Evolutionary conservation across 768 basidiomycete species (phyloP).

Genomic region (Pleurotus citrinopileatus): DNA sequence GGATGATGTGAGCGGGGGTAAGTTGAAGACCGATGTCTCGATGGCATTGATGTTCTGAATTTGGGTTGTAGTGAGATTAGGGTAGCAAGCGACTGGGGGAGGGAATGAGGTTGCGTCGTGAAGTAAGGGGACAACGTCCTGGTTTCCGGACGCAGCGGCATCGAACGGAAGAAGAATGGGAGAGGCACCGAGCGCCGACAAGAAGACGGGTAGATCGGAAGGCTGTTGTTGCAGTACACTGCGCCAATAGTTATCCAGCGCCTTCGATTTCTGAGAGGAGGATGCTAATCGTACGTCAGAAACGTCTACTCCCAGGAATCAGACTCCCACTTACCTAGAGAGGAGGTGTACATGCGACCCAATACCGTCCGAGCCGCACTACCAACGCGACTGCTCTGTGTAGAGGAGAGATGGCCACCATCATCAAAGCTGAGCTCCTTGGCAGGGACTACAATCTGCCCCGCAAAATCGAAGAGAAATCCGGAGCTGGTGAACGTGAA

Average conservation of each 20-base stretch:
- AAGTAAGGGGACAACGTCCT: conserved; percentile 36
- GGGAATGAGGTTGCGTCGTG: conserved; percentile 48
- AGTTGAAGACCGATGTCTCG: conserved; percentile 50
- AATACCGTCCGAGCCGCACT: conserved; percentile 34
- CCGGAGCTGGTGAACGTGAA: conserved; percentile 47
- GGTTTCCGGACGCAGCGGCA: conserved; percentile 33
- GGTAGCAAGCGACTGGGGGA: conserved; percentile 60
- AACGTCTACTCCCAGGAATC: neutral
- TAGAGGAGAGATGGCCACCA: conserved; percentile 42
- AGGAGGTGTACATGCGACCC: conserved; percentile 60
- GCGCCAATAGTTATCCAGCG: conserved; percentile 54
- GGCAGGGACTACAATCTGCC: conserved; percentile 41
- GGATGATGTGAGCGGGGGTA: conserved; percentile 28
- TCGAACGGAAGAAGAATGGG: conserved; percentile 60
- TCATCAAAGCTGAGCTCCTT: conserved; percentile 41
- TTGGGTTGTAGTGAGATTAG: conserved; percentile 40
- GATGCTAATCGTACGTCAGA: conserved; percentile 39
- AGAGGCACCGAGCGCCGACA: conserved; percentile 41
- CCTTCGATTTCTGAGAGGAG: conserved; percentile 45
- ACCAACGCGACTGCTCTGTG: conserved; percentile 43
- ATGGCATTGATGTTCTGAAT: conserved; percentile 41
- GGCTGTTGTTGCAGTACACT: conserved; percentile 44
- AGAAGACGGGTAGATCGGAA: conserved; percentile 42
- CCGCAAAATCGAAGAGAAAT: conserved; percentile 58
- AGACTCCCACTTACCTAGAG: conserved; percentile 42